These are phyloP conservation scores for Stenocarpella maydis DNA, from an alignment of 2,329 filamentous ascomycete species.

Conservation along the genomic window DNA sequence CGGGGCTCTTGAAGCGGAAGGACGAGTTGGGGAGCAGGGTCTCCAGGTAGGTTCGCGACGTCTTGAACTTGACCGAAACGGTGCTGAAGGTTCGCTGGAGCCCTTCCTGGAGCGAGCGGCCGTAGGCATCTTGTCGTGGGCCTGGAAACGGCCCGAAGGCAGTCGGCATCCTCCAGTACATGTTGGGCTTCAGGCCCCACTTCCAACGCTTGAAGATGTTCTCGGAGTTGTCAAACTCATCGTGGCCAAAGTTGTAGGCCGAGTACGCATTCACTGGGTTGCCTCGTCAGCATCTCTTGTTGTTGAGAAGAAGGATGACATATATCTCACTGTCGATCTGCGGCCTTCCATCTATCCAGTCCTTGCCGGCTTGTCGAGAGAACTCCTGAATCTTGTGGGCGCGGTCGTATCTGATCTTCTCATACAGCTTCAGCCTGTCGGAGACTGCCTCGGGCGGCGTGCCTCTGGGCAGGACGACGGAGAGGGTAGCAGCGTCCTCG, in stretches of 20 bases:
- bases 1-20: slow-evolving; percentile 52
- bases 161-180: slow-evolving; percentile 54
- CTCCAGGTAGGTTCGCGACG: slow-evolving; percentile 56
- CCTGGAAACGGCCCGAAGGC: slow-evolving; percentile 57
- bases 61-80: slow-evolving; percentile 58
- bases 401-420: slow-evolving; percentile 64
- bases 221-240: slow-evolving; percentile 64
- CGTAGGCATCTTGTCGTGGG: slow-evolving; percentile 49
- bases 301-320: too few relatives aligned
- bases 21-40: slow-evolving; percentile 54
- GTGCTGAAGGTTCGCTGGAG: slow-evolving; percentile 49
- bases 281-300: slow-evolving; percentile 28
- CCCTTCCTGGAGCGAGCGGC: slow-evolving; percentile 32
- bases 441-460: slow-evolving; percentile 56
- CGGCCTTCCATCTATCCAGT: slow-evolving; percentile 49
- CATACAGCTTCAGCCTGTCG: slow-evolving; percentile 65
- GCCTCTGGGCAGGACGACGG: slow-evolving; percentile 60
- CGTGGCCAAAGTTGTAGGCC: slow-evolving; percentile 64
- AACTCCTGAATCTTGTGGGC: slow-evolving; percentile 65
- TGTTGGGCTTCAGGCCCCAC: slow-evolving; percentile 47
- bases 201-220: slow-evolving; percentile 59
- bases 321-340: slow-evolving; percentile 51
- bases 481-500: slow-evolving; percentile 70
- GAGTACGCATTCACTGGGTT: slow-evolving; percentile 51
- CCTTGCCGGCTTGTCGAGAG: slow-evolving; percentile 60